Evolutionary conservation across 2,329 filamentous ascomycete species (phyloP), one percentile per base, ranked within the genome.

Genomic region (Cadophora sp.): DNA sequence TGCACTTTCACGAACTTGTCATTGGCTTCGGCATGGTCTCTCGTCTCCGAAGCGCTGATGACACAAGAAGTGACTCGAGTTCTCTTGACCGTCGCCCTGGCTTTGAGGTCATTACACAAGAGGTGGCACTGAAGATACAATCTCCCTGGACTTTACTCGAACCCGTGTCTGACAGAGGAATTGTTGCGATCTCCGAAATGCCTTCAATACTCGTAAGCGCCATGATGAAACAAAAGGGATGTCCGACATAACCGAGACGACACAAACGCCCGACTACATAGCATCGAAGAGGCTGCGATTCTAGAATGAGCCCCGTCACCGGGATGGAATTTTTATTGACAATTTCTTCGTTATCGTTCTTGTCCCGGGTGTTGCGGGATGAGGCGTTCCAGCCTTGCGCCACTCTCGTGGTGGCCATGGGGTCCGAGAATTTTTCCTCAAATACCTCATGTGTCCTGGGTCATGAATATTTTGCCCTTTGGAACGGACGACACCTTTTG

Each of bases 251-350:
- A 9, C 59, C 22, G 51, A 58, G 41, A 43, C 22, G 27, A 64
- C 14, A 64, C 7, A 55, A 4, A 36, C 51, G 62, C 62, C 62
- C 62, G 50, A 64, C 62, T 58, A 16, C 62, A 64, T 47, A 39
- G 51, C 51, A 39, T 14, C 8, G 14, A 39, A 30, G 18, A 48
- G 51, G 62, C 62, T 39, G 41, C 13, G 27, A 4, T 48, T 2
- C 18, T 14, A 45, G 39, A 33, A 47, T 20, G 27, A 33, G 24
- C 58, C n/a, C 36, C 13, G 13, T 33, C 9, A 1, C 20, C 9
- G 41, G 43, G n/a, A 60, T 27, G 16, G 16, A 30, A 22, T 22
- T 60, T 13, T 33, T 24, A n/a, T 47, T 33, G 14, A 22, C 58
- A 60, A 45, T 33, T 20, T 43, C 2, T 9, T 47, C n/a, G 5